These are phyloP conservation scores for Fusarium acutatum DNA, from an alignment of 2,329 filamentous ascomycete species.

Conservation along the genomic window DNA sequence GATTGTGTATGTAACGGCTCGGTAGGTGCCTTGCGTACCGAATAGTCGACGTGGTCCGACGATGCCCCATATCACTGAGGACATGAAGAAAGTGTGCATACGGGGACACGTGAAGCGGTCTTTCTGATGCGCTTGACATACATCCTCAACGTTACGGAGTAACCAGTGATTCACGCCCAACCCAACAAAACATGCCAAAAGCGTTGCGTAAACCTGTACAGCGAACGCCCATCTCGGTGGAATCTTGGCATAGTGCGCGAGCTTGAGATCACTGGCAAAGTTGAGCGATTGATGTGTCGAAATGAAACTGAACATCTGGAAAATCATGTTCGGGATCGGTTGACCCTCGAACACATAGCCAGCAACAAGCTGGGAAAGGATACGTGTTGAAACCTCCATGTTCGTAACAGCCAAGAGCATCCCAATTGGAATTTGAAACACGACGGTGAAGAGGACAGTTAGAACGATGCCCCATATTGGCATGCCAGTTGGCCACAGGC, in stretches of 20 bases:
- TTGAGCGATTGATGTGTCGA: conserved; percentile 68
- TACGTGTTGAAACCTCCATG: conserved; percentile 67
- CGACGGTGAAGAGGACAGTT: conserved; percentile 59
- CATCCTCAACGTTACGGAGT: conserved; percentile 61
- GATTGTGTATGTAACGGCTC: conserved; percentile 28
- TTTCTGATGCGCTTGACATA: conserved; percentile 62
- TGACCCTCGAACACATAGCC: conserved; percentile 73
- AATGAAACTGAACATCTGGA: conserved; percentile 73
- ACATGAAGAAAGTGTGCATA: conserved; percentile 65
- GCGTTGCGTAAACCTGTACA: conserved; percentile 61
- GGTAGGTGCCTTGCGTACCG: conserved; percentile 28
- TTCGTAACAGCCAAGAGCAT: conserved; percentile 66
- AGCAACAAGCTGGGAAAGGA: conserved; percentile 72
- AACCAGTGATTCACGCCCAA: conserved; percentile 69
- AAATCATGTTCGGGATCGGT: conserved; percentile 75
- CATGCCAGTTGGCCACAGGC: conserved; percentile 59
- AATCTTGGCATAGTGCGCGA: conserved; percentile 70
- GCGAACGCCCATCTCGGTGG: conserved; percentile 64
- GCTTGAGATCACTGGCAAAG: conserved; percentile 67
- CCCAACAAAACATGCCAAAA: conserved; percentile 64
- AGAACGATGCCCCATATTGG: conserved; percentile 61
- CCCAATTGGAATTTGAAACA: conserved; percentile 64
- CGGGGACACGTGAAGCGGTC: conserved; percentile 61
- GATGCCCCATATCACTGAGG: conserved; percentile 72
- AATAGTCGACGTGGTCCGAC: conserved; percentile 74